Percentiles rank a stretch among this genome's conserved stretches.
Conservation (phyloP, 78 protist genomes). For the Blattamonas nauphoetae region DNA sequence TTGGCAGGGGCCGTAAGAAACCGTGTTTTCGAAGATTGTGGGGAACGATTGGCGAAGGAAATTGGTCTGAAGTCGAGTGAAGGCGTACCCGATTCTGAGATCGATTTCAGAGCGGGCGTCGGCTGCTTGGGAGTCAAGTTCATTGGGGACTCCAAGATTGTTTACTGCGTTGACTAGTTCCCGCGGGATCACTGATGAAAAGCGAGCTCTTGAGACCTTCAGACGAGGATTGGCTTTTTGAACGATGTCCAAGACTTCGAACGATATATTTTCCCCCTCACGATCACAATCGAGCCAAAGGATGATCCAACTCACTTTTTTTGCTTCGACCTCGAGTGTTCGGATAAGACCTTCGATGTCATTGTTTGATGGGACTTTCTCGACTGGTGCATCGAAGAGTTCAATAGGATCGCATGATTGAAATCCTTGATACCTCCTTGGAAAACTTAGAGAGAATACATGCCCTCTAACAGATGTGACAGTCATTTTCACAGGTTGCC, state of each 20-base stretch:
- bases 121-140: conserved; percentile 66
- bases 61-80: conserved; percentile 89
- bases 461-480: conserved; percentile 87
- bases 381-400: conserved; percentile 62
- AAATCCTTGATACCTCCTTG: conserved; percentile 44
- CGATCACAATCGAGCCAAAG: conserved; percentile 94
- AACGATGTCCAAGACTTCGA: conserved; percentile 67
- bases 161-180: conserved; percentile 32
- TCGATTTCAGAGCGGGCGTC: conserved; percentile 75
- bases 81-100: conserved; percentile 84
- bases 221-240: conserved; percentile 15
- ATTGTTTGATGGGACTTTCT: conserved; percentile 12
- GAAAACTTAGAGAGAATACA: conserved; percentile 60
- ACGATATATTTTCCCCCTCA: conserved; percentile 91
- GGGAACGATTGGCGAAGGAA: conserved; percentile 11
- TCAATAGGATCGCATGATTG: conserved; percentile 26
- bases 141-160: conserved; percentile 51
- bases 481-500: conserved; percentile 19
- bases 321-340: conserved; percentile 21
- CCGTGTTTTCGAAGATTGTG: not conserved
- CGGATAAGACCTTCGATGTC: not conserved
- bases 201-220: conserved; percentile 68
- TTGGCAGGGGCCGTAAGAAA: conserved; percentile 81
- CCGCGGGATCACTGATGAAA: conserved; percentile 59
- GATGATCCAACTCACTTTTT: conserved; percentile 34